Conservation (phyloP, 164 flowering plant species). For the Malania oleifera region DNA sequence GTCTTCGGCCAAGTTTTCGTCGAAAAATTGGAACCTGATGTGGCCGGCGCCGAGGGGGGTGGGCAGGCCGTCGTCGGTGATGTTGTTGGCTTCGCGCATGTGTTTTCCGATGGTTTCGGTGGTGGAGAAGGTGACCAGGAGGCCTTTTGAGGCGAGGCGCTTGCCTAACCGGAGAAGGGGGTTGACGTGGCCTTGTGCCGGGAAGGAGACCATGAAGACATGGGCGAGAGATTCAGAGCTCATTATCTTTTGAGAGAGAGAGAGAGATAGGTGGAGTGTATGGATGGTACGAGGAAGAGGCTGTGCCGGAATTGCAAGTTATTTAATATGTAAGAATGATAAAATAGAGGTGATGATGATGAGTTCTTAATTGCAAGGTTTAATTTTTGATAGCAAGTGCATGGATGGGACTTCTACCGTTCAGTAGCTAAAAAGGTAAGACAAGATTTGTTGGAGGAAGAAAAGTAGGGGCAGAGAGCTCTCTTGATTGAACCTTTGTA, state of each 20-base stretch:
- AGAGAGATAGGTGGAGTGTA: too few relatives aligned
- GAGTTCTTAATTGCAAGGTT: too few relatives aligned
- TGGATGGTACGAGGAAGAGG: too few relatives aligned
- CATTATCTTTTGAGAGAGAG: slow-evolving; percentile 5
- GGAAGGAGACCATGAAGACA: slow-evolving; percentile 54
- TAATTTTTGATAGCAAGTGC: too few relatives aligned
- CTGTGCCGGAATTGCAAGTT: too few relatives aligned
- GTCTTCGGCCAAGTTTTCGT: slow-evolving; percentile 44
- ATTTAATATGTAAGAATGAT: too few relatives aligned
- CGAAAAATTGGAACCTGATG: slow-evolving; percentile 61
- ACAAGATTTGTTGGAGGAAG: too few relatives aligned
- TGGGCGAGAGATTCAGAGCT: slow-evolving; percentile 28
- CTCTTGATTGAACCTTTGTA: too few relatives aligned
- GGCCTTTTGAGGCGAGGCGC: slow-evolving; percentile 51
- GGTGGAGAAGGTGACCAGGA: slow-evolving; percentile 54
- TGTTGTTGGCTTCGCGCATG: slow-evolving; percentile 34
- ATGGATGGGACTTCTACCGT: too few relatives aligned
- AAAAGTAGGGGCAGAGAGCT: too few relatives aligned
- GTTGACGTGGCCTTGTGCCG: slow-evolving; percentile 67
- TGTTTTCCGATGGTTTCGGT: slow-evolving; percentile 30
- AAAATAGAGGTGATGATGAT: too few relatives aligned
- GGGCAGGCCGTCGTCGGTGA: slow-evolving; percentile 17
- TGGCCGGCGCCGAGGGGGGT: slow-evolving; percentile 47
- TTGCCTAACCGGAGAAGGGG: slow-evolving; percentile 62
- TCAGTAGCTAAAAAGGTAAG: too few relatives aligned